These are phyloP conservation scores for Nemania diffusa DNA, from an alignment of 2,329 filamentous ascomycete species.

Conservation along the genomic window DNA sequence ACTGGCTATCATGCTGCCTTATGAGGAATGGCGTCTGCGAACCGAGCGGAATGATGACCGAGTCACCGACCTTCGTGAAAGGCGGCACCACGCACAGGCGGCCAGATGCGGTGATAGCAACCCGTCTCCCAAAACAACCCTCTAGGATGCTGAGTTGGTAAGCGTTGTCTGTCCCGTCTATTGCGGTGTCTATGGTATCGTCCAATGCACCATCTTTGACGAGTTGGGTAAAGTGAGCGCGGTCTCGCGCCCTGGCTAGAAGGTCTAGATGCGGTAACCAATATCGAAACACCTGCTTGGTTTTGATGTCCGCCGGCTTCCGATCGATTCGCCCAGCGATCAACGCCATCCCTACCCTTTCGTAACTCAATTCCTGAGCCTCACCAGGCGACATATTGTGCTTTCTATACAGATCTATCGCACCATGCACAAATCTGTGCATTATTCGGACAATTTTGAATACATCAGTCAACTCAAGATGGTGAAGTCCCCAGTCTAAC, in stretches of 20 bases:
- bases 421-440: conserved; percentile 20
- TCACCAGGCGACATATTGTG: background rate
- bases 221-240: background rate
- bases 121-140: conserved; percentile 16
- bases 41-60: conserved; percentile 27
- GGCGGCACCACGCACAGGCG: conserved; percentile 31
- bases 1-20: background rate
- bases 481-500: conserved; percentile 23
- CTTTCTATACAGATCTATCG: conserved; percentile 23
- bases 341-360: conserved; percentile 23
- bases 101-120: conserved; percentile 22
- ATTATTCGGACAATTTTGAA: conserved; percentile 6
- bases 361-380: background rate
- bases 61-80: conserved; percentile 24
- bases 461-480: conserved; percentile 11
- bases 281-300: conserved; percentile 15
- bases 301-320: conserved; percentile 1
- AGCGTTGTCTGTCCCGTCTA: background rate
- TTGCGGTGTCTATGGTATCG: background rate
- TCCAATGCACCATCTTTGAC: background rate
- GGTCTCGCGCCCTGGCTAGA: background rate
- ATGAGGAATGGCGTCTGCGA: conserved; percentile 32
- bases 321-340: conserved; percentile 20
- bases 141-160: conserved; percentile 24
- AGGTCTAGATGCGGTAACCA: conserved; percentile 16